Conservation (phyloP, 257 asterid species). For the Nicotiana knightiana region DNA sequence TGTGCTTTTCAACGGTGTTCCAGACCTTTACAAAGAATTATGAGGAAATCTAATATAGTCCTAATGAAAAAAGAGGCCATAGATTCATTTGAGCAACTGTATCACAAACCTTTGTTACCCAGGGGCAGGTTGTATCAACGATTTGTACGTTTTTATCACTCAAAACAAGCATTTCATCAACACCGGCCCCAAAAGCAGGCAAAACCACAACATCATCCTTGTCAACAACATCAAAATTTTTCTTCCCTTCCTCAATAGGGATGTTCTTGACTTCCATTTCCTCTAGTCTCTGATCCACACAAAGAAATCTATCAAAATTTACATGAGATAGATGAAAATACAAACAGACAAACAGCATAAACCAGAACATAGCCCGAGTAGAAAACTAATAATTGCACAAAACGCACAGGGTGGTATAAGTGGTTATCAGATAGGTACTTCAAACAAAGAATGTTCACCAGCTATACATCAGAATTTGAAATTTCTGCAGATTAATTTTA, state of each 20-base stretch:
- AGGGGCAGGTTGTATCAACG: slow-evolving; percentile 98
- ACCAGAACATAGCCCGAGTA: not conserved
- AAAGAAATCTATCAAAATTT: slow-evolving; percentile 10
- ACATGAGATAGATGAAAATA: not conserved
- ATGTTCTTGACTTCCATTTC: slow-evolving; percentile 66
- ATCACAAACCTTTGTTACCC: slow-evolving; percentile 84
- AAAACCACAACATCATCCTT: slow-evolving; percentile 85
- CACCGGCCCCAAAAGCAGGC: slow-evolving; percentile 98
- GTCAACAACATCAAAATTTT: slow-evolving; percentile 62
- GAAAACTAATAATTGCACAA: not conserved
- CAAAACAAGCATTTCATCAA: slow-evolving; percentile 81
- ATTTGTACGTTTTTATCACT: slow-evolving; percentile 85
- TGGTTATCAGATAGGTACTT: not conserved
- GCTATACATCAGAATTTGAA: not conserved
- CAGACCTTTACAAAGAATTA: slow-evolving; percentile 55
- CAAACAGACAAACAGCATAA: not conserved
- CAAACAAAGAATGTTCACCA: not conserved
- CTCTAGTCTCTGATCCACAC: slow-evolving; percentile 52
- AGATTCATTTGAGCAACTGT: not conserved
- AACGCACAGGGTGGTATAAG: not conserved
- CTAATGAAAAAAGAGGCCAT: not conserved
- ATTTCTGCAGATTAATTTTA: not conserved
- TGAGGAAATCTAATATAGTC: not conserved
- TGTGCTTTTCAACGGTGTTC: slow-evolving; percentile 92
- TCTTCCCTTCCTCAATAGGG: slow-evolving; percentile 57